These are phyloP conservation scores for Astrothelium subdiscretum DNA, from an alignment of 495 filamentous ascomycete genomes.

Conservation along the genomic window DNA sequence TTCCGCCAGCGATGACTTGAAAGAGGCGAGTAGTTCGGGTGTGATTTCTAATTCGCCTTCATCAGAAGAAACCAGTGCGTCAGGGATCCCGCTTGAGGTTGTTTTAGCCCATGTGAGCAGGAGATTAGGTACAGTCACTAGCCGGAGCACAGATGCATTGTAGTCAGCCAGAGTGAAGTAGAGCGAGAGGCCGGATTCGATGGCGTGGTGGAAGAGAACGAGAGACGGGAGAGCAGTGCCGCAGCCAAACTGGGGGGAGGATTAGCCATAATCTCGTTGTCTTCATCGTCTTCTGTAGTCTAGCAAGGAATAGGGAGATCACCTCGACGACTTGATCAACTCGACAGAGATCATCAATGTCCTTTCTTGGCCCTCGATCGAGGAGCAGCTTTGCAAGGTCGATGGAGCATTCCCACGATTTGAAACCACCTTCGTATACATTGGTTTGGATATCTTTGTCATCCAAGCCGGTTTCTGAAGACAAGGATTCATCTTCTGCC, in stretches of 20 bases:
- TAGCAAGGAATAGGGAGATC: conserved; percentile 19
- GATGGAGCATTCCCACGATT: conserved; percentile 93
- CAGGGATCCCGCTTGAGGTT: conserved; percentile 21
- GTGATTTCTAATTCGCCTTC: conserved; percentile 67
- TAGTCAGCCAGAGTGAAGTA: conserved; percentile 78
- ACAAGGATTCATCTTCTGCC: conserved; percentile 56
- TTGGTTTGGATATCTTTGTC: conserved; percentile 66
- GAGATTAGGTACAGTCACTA: conserved; percentile 83
- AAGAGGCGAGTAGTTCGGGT: conserved; percentile 46
- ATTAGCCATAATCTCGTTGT: background rate
- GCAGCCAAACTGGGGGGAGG: conserved; percentile 57
- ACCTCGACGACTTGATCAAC: conserved; percentile 65
- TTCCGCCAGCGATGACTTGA: conserved; percentile 44
- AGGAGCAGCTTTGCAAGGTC: conserved; percentile 67
- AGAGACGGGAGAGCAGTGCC: conserved; percentile 81
- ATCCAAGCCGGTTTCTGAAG: conserved; percentile 3
- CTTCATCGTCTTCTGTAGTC: background rate
- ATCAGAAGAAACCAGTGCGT: conserved; percentile 19
- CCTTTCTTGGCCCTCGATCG: conserved; percentile 26
- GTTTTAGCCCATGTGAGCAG: conserved; percentile 64
- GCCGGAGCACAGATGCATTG: conserved; percentile 70
- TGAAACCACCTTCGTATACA: conserved; percentile 97
- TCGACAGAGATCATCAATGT: conserved; percentile 26
- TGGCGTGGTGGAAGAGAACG: conserved; percentile 58
- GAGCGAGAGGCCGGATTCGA: conserved; percentile 35